phyloP scores from a whole-genome alignment of 192 early-diverging fungal genomes.

The Coemansia sp. region DNA sequence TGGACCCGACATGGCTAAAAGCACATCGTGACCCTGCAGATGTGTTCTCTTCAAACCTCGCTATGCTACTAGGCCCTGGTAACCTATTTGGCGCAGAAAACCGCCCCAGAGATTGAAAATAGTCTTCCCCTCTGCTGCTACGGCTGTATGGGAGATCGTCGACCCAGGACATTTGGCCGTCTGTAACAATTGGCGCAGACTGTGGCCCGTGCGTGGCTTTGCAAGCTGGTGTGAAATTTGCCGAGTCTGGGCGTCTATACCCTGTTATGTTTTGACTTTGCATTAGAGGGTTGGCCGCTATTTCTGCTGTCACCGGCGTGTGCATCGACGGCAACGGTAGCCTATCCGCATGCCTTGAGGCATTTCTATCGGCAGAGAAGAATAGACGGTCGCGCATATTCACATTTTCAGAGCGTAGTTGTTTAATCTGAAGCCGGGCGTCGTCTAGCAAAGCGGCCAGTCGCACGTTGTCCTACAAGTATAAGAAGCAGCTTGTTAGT shows the following conservation, averaged over 20 bases:
- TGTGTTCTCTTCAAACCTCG: not conserved
- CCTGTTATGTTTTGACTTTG: not conserved
- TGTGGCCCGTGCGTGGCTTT: not conserved
- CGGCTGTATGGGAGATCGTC: not conserved
- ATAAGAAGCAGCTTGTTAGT: no score
- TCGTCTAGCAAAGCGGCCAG: constrained; percentile 21
- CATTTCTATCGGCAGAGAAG: not conserved
- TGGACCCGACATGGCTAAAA: not conserved
- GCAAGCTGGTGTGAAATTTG: not conserved
- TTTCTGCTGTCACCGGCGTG: not conserved
- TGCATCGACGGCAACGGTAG: not conserved
- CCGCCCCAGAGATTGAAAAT: not conserved
- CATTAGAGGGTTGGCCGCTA: not conserved
- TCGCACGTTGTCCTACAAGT: constrained; percentile 33
- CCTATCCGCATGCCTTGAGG: not conserved
- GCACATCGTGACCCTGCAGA: not conserved
- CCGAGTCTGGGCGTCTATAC: not conserved
- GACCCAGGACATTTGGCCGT: not conserved
- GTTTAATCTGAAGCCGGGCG: constrained; percentile 19
- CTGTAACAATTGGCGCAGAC: not conserved
- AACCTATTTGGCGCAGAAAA: not conserved
- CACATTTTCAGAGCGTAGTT: constrained; percentile 15
- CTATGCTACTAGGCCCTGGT: not conserved
- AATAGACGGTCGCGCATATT: not conserved
- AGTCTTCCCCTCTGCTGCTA: not conserved